Conservation (phyloP, 176 grass and related monocot species). For the Zizania latifolia region DNA sequence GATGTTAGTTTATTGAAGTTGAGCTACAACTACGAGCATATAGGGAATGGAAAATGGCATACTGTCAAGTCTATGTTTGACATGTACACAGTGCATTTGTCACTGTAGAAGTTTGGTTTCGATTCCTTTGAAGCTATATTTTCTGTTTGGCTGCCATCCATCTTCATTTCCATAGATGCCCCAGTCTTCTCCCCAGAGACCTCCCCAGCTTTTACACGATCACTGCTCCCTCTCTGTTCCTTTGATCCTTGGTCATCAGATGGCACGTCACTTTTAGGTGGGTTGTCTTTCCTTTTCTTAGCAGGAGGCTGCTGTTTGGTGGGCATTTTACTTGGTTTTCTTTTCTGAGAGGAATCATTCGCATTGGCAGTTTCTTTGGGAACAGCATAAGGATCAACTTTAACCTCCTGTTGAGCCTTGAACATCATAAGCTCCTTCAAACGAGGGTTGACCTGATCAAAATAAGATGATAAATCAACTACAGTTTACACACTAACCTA, state of each 20-base stretch:
- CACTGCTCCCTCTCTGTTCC: slow-evolving; percentile 28
- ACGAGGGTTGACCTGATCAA: slow-evolving; percentile 63
- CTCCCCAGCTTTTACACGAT: slow-evolving; percentile 36
- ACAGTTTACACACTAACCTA: not conserved
- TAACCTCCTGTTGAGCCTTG: slow-evolving; percentile 71
- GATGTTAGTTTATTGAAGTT: slow-evolving; percentile 22
- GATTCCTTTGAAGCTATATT: slow-evolving; percentile 41
- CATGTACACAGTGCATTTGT: slow-evolving; percentile 77
- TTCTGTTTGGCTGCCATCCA: slow-evolving; percentile 1
- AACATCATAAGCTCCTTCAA: slow-evolving; percentile 80
- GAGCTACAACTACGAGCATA: not conserved
- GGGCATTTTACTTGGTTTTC: slow-evolving; percentile 62
- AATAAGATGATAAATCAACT: not conserved
- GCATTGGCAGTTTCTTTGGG: slow-evolving; percentile 36
- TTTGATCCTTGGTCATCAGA: slow-evolving; percentile 35
- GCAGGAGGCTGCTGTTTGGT: slow-evolving; percentile 52
- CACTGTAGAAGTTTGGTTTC: slow-evolving; percentile 51
- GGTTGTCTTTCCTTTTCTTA: slow-evolving; percentile 72
- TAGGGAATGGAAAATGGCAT: slow-evolving; percentile 24
- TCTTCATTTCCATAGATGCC: slow-evolving; percentile 12
- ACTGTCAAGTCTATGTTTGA: slow-evolving; percentile 65
- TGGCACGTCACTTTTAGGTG: slow-evolving; percentile 20
- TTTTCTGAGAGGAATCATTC: slow-evolving; percentile 60
- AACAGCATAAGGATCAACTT: slow-evolving; percentile 34
- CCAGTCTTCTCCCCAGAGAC: slow-evolving; percentile 18